phyloP scores from a whole-genome alignment of 2,329 filamentous ascomycete species.

The Phaeophleospora eucalypticola region DNA sequence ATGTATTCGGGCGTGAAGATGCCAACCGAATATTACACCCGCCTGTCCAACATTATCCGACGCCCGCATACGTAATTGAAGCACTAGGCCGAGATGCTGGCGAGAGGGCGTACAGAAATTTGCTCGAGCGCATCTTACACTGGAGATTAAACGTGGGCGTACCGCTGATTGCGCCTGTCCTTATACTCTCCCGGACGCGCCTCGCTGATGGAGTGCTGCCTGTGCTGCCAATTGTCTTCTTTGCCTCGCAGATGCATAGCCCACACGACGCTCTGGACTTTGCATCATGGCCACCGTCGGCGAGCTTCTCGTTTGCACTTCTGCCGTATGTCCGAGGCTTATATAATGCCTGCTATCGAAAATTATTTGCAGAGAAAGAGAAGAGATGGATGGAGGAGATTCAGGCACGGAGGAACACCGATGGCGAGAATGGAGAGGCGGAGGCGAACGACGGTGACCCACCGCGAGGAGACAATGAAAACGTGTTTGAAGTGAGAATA shows the following conservation, averaged over 20 bases:
- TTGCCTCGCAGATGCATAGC: conserved; percentile 50
- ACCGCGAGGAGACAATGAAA: conserved; percentile 19
- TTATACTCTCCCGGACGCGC: conserved; percentile 64
- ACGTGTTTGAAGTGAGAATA: conserved; percentile 34
- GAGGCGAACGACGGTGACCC: too few relatives aligned
- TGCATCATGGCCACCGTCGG: conserved; percentile 62
- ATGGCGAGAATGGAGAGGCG: conserved; percentile 30
- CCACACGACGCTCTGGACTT: conserved; percentile 46
- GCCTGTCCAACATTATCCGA: conserved; percentile 20
- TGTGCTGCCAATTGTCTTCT: conserved; percentile 59
- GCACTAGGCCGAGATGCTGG: too few relatives aligned
- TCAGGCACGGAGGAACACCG: conserved; percentile 47
- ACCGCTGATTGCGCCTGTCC: conserved; percentile 62
- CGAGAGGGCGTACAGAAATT: too few relatives aligned
- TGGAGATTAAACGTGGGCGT: conserved; percentile 57
- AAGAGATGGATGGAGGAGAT: conserved; percentile 60
- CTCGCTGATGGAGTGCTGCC: conserved; percentile 62
- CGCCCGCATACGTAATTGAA: too few relatives aligned
- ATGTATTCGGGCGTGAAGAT: conserved; percentile 63
- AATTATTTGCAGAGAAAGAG: conserved; percentile 55
- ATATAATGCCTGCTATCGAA: conserved; percentile 61
- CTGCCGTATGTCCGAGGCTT: conserved; percentile 62
- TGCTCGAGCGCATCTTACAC: conserved; percentile 33
- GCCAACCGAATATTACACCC: conserved; percentile 52
- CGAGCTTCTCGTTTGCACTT: conserved; percentile 61